These are phyloP conservation scores for Ballota nigra DNA, from an alignment of 257 asterid species.

Conservation along the genomic window DNA sequence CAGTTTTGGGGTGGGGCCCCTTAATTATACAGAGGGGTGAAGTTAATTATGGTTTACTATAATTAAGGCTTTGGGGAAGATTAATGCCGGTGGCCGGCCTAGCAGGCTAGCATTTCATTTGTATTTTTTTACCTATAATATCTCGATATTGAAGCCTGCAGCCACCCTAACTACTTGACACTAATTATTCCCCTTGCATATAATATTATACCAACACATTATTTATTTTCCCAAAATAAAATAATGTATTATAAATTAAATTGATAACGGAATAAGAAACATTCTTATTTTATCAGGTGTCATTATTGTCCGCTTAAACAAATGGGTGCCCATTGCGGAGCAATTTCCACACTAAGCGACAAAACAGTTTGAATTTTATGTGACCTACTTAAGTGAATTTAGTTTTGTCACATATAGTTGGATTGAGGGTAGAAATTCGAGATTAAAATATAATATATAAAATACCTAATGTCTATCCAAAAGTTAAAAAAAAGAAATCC, in stretches of 20 bases:
- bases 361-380: background rate
- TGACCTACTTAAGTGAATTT: no score
- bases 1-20: background rate
- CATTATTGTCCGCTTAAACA: constrained; percentile 19
- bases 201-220: background rate
- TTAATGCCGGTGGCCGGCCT: constrained; percentile 41
- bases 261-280: background rate
- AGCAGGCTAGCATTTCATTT: constrained; percentile 7
- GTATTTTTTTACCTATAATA: constrained; percentile 7
- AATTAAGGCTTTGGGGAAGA: background rate
- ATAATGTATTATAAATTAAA: background rate
- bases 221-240: background rate
- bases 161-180: constrained; percentile 33
- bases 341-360: constrained; percentile 33
- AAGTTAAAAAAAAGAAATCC: background rate
- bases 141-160: constrained; percentile 23
- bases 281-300: background rate
- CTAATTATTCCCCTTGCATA: constrained; percentile 18
- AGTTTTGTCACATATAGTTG: no score
- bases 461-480: background rate
- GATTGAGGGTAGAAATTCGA: background rate
- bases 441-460: background rate
- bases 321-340: constrained; percentile 26
- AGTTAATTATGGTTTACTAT: background rate
- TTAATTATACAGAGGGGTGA: background rate